Evolutionary conservation across 1,139 yeast genomes (phyloP), one percentile per base, ranked within the genome.

Genomic region (Diutina siamensis): DNA sequence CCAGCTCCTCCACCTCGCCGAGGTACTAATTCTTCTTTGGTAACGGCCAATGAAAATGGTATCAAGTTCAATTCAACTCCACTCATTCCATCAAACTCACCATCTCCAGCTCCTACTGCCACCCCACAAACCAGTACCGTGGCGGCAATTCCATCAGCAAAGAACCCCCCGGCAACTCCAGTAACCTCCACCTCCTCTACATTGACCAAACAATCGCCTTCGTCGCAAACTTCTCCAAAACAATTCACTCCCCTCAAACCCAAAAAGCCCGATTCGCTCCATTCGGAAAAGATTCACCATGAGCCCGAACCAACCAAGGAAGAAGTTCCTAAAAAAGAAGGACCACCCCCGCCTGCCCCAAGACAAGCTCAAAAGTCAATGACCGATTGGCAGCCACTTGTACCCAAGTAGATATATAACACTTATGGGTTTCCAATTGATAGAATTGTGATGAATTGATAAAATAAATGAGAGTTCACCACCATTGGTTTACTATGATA

Each of bases 321-420:
- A 28, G 44, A 46, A 31, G 49, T 33, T n/a, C 46, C 51, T 8
- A 28, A 18, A 35, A 35, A 18, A 12, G 25, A 20, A 19, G 53
- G 35, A 12, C 53, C 54, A 2, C 19, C 44, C 3, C 42, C 50
- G n/a, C 53, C 53, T 2, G 51, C 49, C 28, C 51, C 50, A 33
- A 21, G 28, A 18, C 40, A 52, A 25, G 46, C 48, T 2, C 40
- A 38, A 17, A 50, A 55, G 52, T 55, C 63, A n/a, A 63, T 76
- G 72, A 65, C 74, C 19, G 76, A 76, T 40, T 76, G 82, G 82
- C 71, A 72, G 47, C 81, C 82, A 7, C 58, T 76, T 45, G 67
- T 72, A 4, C 81, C 81, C 1, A 73, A 72, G 51, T 74, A 59
- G 53, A 34, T 9, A 15, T n/a, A n/a, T n/a, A n/a, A n/a, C n/a